phyloP scores from a whole-genome alignment of 2,329 filamentous ascomycete species.

The Talaromyces atroroseus region DNA sequence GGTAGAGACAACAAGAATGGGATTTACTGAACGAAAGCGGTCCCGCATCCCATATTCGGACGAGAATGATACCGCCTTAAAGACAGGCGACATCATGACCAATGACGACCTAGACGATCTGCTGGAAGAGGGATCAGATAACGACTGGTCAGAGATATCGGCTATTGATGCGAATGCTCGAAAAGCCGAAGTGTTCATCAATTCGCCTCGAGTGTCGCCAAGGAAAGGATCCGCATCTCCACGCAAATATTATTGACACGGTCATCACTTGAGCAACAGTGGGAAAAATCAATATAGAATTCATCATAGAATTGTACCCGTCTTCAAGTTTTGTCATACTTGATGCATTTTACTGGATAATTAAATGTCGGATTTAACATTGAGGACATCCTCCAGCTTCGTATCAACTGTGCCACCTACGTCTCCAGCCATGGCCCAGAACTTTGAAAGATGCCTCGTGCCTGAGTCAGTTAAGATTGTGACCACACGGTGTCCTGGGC shows the following conservation, averaged over 20 bases:
- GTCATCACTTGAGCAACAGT: background rate
- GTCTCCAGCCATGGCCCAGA: conserved; percentile 46
- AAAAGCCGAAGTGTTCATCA: background rate
- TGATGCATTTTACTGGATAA: conserved; percentile 9
- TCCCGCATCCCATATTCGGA: conserved; percentile 2
- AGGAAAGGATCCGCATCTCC: conserved; percentile 13
- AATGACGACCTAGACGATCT: conserved; percentile 13
- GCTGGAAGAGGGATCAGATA: conserved; percentile 15
- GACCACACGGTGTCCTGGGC: conserved; percentile 45
- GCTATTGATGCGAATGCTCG: conserved; percentile 16
- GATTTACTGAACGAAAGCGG: background rate
- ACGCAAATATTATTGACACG: conserved; percentile 11
- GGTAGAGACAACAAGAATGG: background rate
- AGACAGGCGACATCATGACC: conserved; percentile 3
- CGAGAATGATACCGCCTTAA: conserved; percentile 2
- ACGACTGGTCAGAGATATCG: conserved; percentile 16
- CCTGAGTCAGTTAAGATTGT: conserved; percentile 48
- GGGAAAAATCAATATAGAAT: background rate
- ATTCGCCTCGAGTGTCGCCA: conserved; percentile 6
- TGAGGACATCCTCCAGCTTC: conserved; percentile 42
- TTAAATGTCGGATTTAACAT: conserved; percentile 22
- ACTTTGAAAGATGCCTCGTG: conserved; percentile 47
- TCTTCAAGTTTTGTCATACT: background rate
- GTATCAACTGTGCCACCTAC: conserved; percentile 42
- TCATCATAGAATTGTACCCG: background rate